These are phyloP conservation scores for Saturnispora saitoi DNA, from an alignment of 805 yeast species.

Conservation along the genomic window DNA sequence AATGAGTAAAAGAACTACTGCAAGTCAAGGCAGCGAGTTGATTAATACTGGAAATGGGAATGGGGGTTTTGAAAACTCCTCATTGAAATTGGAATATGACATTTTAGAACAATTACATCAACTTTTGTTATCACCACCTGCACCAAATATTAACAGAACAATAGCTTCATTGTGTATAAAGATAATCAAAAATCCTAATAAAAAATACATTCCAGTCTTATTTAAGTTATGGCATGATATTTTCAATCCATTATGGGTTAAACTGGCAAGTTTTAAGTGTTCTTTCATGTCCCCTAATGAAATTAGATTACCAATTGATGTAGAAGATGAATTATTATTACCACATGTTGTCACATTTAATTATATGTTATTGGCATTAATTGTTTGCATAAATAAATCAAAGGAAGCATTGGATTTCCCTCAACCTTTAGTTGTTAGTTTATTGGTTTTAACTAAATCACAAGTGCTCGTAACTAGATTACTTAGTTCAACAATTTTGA, in stretches of 20 bases:
- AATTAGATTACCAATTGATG: not conserved
- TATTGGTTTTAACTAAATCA: not conserved
- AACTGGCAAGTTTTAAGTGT: not conserved
- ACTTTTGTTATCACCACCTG: not conserved
- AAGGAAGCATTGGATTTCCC: not conserved
- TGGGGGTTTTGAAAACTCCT: no score
- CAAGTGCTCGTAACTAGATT: not conserved
- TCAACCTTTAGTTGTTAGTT: not conserved
- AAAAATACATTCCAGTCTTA: not conserved
- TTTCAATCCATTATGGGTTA: not conserved
- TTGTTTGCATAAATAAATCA: not conserved
- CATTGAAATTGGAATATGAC: not conserved
- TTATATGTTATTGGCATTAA: conserved; percentile 1
- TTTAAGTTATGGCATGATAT: not conserved
- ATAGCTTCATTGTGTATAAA: not conserved
- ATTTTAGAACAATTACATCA: not conserved
- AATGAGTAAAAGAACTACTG: not conserved
- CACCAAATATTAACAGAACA: not conserved
- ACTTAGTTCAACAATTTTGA: not conserved
- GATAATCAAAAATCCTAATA: not conserved
- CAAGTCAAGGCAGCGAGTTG: not conserved
- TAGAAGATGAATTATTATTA: conserved; percentile 2
- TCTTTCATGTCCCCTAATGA: not conserved
- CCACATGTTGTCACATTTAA: conserved; percentile 4
- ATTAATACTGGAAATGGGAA: no score